phyloP scores from a whole-genome alignment of 2,329 filamentous ascomycete species.

The Exserohilum rostratum region DNA sequence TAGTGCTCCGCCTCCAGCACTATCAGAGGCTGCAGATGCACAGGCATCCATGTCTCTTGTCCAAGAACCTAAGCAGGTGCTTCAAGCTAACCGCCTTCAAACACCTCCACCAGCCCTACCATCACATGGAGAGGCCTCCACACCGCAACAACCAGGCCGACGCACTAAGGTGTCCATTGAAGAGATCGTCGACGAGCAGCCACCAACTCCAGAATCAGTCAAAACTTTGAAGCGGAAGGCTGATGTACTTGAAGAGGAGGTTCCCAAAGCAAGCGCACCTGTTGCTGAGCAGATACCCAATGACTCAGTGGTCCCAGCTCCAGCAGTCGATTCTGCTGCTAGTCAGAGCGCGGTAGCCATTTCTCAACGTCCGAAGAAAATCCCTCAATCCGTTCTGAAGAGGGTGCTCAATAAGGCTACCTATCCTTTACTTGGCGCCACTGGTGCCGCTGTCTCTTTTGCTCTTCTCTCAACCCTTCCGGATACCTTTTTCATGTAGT shows the following conservation, averaged over 20 bases:
- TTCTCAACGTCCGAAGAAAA: conserved; percentile 28
- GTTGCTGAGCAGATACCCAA: neutral
- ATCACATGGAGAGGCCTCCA: conserved; percentile 10
- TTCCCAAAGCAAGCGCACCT: neutral
- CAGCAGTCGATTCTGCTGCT: conserved; percentile 1
- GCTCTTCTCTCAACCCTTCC: conserved; percentile 30
- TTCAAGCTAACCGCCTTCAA: conserved; percentile 20
- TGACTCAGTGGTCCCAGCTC: neutral
- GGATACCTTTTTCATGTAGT: conserved; percentile 27
- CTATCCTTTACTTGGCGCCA: conserved; percentile 20
- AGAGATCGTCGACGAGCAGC: conserved; percentile 43
- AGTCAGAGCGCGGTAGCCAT: conserved; percentile 16
- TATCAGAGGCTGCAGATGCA: conserved; percentile 5
- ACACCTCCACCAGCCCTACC: conserved; percentile 25
- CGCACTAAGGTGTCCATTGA: conserved; percentile 40
- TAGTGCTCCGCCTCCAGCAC: conserved; percentile 14
- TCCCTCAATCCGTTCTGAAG: conserved; percentile 22
- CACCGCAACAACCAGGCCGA: conserved; percentile 23
- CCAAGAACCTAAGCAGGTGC: neutral
- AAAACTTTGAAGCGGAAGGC: conserved; percentile 42
- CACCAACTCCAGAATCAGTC: conserved; percentile 38
- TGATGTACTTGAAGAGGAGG: conserved; percentile 25
- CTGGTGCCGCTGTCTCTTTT: conserved; percentile 27
- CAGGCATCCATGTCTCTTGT: neutral
- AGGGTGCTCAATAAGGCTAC: conserved; percentile 21